Evolutionary conservation across 2,329 filamentous ascomycete species (phyloP), one percentile per base, ranked within the genome.

Genomic region (Aspergillus awamori): DNA sequence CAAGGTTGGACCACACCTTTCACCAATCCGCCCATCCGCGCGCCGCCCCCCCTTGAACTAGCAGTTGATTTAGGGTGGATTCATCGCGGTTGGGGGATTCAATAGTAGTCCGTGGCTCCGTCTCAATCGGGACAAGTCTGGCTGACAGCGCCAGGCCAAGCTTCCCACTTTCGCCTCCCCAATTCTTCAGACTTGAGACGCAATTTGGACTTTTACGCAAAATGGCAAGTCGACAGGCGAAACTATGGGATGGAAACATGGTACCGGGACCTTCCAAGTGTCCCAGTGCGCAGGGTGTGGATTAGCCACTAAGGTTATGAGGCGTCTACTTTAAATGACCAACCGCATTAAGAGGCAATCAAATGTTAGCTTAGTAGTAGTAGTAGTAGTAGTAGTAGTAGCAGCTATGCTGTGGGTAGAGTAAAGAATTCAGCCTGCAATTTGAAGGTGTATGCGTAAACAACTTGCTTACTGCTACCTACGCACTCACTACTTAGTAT

Each of bases 251-350:
- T 36, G 26, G 43, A 30, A 45, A 56, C 28, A 53, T 53, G 47
- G 47, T 51, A 51, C 47, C n/a, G 47, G 47, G 24, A 51, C 24
- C n/a, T 7, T 20, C 26, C 41, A 17, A 28, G 45, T 28, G 13
- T 28, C 45, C 45, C 22, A n/a, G 17, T 22, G 20, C 41, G 17
- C 41, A 17, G 41, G 41, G 41, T 45, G 41, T 20, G 41, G 47
- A 33, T 17, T 20, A 49, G 28, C 48, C 48, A 58, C 48, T 58
- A 58, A 58, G 57, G 48, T 58, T 58, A 45, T 47, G 48, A 53
- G 38, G 38, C 48, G 48, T 26, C 57, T 47, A 53, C 48, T 58
- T 53, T 53, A 53, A 58, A 52, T 58, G 17, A 51, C 47, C 45
- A 49, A 17, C 41, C 17, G 17, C 41, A 45, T 36, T 36, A 13